phyloP scores from a whole-genome alignment of 1,139 yeast species.

The Geotrichum klebahnii region DNA sequence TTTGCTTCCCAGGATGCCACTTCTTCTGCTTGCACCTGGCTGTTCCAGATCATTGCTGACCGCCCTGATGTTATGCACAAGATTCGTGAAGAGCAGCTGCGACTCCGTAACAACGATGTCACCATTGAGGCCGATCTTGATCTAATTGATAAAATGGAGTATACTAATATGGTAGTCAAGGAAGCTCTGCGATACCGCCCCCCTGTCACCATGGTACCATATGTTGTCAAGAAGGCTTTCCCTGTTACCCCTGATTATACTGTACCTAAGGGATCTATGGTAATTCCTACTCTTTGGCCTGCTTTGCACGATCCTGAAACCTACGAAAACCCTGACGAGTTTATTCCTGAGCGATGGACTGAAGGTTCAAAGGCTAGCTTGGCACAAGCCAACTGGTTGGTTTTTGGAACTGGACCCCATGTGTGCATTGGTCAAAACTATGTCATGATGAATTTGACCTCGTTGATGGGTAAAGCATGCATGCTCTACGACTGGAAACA shows the following conservation, averaged over 20 bases:
- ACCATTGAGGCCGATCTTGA: constrained; percentile 57
- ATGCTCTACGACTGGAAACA: constrained; percentile 77
- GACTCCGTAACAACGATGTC: constrained; percentile 75
- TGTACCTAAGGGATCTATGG: constrained; percentile 95
- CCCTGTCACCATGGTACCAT: constrained; percentile 97
- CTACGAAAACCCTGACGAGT: constrained; percentile 87
- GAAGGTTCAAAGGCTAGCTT: constrained; percentile 53
- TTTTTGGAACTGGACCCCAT: constrained; percentile 95
- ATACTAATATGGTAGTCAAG: constrained; percentile 84
- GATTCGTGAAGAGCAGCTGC: constrained; percentile 85
- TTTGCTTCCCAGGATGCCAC: constrained; percentile 98
- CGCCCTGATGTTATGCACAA: constrained; percentile 83
- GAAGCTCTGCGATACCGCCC: constrained; percentile 94
- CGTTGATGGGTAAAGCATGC: constrained; percentile 83
- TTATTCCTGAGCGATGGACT: constrained; percentile 94
- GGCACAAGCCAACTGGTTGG: constrained; percentile 87
- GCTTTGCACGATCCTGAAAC: constrained; percentile 96
- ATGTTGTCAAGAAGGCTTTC: constrained; percentile 79
- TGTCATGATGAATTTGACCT: constrained; percentile 84
- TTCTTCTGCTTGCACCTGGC: constrained; percentile 97
- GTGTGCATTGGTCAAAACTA: constrained; percentile 92
- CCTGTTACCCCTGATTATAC: constrained; percentile 79
- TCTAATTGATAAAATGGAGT: constrained; percentile 77
- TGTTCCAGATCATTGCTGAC: constrained; percentile 92
- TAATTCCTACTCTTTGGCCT: constrained; percentile 91